Percentiles rank a stretch among this genome's conserved stretches.
Evolutionary conservation across 192 early-diverging fungal genomes (phyloP).

Genomic region (Linnemannia elongata): DNA sequence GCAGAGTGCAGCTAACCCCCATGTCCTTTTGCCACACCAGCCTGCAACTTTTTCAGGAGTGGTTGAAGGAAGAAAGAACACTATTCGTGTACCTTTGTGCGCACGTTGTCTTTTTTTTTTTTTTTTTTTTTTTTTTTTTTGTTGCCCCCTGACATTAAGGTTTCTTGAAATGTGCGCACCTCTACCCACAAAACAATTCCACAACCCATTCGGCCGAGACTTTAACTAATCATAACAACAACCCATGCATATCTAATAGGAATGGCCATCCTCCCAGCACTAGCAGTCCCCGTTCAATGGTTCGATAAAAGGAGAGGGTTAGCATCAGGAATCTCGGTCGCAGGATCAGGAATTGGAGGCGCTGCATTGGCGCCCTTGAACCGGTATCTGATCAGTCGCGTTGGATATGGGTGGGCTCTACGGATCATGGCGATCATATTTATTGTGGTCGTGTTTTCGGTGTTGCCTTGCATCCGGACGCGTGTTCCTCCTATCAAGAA

Average conservation of each 20-base stretch:
- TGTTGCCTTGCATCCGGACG: constrained; percentile 28
- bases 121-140: neutral
- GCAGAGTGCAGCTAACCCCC: neutral
- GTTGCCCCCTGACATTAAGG: neutral
- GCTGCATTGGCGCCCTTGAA: constrained; percentile 68
- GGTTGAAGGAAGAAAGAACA: neutral
- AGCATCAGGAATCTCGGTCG: constrained; percentile 74
- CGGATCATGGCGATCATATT: constrained; percentile 56
- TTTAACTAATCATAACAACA: neutral
- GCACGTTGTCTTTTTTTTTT: neutral
- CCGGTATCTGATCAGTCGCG: constrained; percentile 40
- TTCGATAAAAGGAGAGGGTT: constrained; percentile 71
- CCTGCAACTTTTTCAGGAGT: neutral
- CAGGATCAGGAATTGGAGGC: constrained; percentile 79
- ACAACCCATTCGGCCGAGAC: neutral
- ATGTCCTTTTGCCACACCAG: neutral
- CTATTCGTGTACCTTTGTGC: neutral
- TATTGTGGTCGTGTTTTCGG: constrained; percentile 41
- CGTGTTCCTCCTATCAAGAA: constrained; percentile 7
- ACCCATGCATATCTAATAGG: neutral
- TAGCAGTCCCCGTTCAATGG: constrained; percentile 74
- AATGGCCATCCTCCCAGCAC: constrained; percentile 70
- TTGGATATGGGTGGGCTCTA: constrained; percentile 57
- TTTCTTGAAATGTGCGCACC: neutral
- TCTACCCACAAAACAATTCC: neutral